Conservation (phyloP, 1,284 basidiomycete genomes). For the Moniliophthora roreri region DNA sequence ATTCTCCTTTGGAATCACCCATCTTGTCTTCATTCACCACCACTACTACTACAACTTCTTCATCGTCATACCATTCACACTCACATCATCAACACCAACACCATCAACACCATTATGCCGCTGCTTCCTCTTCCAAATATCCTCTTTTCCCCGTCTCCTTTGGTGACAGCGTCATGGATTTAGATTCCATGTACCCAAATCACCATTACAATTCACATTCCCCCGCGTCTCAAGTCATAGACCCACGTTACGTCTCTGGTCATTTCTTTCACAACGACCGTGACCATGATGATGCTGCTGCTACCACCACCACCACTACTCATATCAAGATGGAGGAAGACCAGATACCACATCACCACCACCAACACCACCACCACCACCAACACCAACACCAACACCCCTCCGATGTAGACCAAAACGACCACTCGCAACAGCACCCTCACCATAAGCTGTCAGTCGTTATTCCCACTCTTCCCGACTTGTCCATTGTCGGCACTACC, state of each 20-base stretch:
- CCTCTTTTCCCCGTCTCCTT: not conserved
- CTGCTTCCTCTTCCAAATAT: not conserved
- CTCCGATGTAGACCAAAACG: no score
- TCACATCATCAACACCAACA: not conserved
- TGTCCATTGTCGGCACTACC: no score
- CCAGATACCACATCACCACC: not conserved
- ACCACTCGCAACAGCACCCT: no score
- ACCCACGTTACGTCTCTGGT: slow-evolving; percentile 1
- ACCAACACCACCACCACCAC: no score
- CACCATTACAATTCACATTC: not conserved
- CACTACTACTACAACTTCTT: not conserved
- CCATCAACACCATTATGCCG: not conserved
- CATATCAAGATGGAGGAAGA: not conserved
- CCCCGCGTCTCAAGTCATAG: not conserved
- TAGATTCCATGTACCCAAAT: slow-evolving; percentile 2
- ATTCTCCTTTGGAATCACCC: not conserved
- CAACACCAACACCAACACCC: no score
- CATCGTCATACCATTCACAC: not conserved
- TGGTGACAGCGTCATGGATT: not conserved
- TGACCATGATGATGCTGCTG: not conserved
- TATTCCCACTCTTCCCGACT: no score
- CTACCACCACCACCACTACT: not conserved
- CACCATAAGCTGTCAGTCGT: no score
- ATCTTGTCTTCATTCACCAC: not conserved
- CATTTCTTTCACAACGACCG: not conserved